A percentile compares a stretch with the other conserved stretches of the same genome.
Evolutionary conservation across 2,329 filamentous ascomycete genomes (phyloP).

Genomic region (Exophiala viscosa): DNA sequence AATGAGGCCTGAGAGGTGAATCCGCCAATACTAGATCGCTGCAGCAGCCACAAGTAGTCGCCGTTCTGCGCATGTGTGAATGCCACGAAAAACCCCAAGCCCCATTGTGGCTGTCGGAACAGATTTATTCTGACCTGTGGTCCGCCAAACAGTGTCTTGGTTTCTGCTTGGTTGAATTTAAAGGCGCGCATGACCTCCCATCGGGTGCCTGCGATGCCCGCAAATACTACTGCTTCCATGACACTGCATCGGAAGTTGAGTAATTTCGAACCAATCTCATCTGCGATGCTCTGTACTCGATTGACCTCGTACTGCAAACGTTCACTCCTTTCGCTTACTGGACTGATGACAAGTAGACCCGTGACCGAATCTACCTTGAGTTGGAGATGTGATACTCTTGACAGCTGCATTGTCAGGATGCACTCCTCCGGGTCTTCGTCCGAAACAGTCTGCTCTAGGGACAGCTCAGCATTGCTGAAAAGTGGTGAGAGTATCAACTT

Average conservation of each 20-base stretch:
- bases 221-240: conserved; percentile 16
- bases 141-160: conserved; percentile 59
- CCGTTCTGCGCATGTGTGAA: conserved; percentile 67
- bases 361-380: conserved; percentile 73
- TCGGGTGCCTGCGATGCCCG: conserved; percentile 19
- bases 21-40: conserved; percentile 13
- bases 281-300: conserved; percentile 41
- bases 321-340: conserved; percentile 55
- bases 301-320: conserved; percentile 66
- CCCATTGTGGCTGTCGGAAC: conserved; percentile 70
- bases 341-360: conserved; percentile 69
- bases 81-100: conserved; percentile 66
- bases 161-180: conserved; percentile 40
- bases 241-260: conserved; percentile 30
- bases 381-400: conserved; percentile 56
- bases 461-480: conserved; percentile 58
- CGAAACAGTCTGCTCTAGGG: conserved; percentile 57
- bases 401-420: conserved; percentile 65
- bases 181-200: conserved; percentile 42
- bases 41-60: conserved; percentile 73
- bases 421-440: conserved; percentile 63
- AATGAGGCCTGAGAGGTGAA: conserved; percentile 6
- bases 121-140: conserved; percentile 64
- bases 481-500: conserved; percentile 59
- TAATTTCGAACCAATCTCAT: conserved; percentile 35